Evolutionary conservation across 2,329 filamentous ascomycete genomes (phyloP).

Genomic region (Akanthomyces uredinophilus): DNA sequence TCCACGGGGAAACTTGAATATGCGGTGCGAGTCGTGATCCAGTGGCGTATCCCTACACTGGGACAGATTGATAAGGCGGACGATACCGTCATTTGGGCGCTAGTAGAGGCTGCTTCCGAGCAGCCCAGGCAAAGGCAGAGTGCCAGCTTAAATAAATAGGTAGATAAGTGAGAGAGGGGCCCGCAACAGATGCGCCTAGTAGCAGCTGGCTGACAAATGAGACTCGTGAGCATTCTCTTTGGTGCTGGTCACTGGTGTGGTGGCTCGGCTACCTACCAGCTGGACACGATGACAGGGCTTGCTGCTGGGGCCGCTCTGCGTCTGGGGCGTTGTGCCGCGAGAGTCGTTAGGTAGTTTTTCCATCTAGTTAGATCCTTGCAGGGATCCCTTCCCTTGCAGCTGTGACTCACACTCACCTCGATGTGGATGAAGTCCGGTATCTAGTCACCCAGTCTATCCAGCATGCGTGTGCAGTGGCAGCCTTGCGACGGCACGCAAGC

Average conservation of each 20-base stretch:
- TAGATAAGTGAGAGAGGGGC: too few relatives aligned
- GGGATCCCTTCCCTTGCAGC: neutral
- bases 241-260: too few relatives aligned
- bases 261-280: neutral
- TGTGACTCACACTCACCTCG: conserved; percentile 12
- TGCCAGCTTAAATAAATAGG: neutral
- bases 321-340: neutral
- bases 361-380: neutral
- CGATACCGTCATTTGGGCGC: neutral
- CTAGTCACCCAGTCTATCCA: neutral
- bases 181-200: neutral
- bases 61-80: conserved; percentile 4
- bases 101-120: too few relatives aligned
- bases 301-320: neutral
- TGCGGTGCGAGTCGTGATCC: neutral
- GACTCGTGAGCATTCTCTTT: neutral
- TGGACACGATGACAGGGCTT: neutral
- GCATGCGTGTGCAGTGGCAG: conserved; percentile 10
- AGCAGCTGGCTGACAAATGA: conserved; percentile 6
- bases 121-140: too few relatives aligned
- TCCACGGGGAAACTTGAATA: neutral
- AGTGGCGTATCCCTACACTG: neutral
- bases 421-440: neutral
- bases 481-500: neutral
- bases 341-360: neutral